Evolutionary conservation across 352 stramenopile species (phyloP).

Genomic region (Phytophthora brassicae): DNA sequence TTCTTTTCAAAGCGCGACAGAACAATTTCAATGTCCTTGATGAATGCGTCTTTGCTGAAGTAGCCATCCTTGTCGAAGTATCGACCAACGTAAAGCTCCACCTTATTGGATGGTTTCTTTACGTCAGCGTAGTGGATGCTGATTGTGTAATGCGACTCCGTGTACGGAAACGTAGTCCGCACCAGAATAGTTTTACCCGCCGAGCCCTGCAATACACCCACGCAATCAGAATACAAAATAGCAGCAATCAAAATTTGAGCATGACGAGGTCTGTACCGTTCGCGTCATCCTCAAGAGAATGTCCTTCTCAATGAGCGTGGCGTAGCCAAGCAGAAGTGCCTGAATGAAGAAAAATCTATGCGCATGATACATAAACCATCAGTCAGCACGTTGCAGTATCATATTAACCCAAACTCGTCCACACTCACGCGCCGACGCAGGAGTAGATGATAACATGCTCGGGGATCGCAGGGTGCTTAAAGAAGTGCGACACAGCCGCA

Average conservation of each 20-base stretch:
- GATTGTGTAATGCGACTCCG: constrained; percentile 73
- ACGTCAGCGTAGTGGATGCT: constrained; percentile 51
- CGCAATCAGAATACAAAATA: not conserved
- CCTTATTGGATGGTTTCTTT: constrained; percentile 45
- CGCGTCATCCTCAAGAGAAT: constrained; percentile 73
- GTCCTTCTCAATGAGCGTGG: constrained; percentile 75
- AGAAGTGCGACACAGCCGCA: constrained; percentile 72
- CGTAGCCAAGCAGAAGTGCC: constrained; percentile 69
- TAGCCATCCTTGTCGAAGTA: constrained; percentile 88
- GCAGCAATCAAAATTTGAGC: no score
- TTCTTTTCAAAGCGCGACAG: constrained; percentile 68
- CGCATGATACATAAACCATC: not conserved
- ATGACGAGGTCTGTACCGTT: constrained; percentile 37
- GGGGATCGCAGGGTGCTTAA: constrained; percentile 54
- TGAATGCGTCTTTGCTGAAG: constrained; percentile 79
- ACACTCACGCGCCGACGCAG: constrained; percentile 61
- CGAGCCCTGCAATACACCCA: constrained; percentile 29
- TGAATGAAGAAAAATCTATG: constrained; percentile 84
- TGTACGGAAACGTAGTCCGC: constrained; percentile 69
- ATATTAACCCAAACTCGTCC: not conserved
- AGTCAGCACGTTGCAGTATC: not conserved
- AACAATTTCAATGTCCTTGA: constrained; percentile 63
- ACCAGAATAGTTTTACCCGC: constrained; percentile 51
- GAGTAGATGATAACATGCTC: constrained; percentile 72
- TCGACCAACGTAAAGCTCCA: constrained; percentile 79